Percentiles rank a stretch among this genome's conserved stretches.
Conservation (phyloP, 2,329 filamentous ascomycete species). For the Sporothrix humicola region DNA sequence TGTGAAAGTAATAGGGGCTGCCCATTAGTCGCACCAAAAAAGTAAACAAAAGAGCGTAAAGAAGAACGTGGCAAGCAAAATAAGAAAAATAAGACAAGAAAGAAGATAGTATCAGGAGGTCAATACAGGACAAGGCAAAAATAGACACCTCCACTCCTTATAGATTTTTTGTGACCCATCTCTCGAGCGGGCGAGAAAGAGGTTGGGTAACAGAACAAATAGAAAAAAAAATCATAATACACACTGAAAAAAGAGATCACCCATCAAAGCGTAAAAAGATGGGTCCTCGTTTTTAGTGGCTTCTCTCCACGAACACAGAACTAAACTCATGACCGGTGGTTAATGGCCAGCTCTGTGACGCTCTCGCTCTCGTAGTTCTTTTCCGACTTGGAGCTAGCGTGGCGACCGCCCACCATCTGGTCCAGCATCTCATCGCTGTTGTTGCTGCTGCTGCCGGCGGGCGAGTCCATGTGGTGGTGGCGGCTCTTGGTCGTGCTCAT, state of each 20-base stretch:
- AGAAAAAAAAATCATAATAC: slow-evolving; percentile 7
- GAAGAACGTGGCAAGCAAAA: background rate
- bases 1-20: background rate
- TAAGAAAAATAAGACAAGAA: background rate
- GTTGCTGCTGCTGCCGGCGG: slow-evolving; percentile 28
- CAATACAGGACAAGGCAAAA: background rate
- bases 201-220: background rate
- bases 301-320: background rate
- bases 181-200: background rate
- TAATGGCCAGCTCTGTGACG: slow-evolving; percentile 54
- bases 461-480: slow-evolving; percentile 16
- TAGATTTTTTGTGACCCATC: background rate
- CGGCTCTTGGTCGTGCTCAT: background rate
- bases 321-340: background rate
- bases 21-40: background rate
- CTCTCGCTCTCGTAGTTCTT: slow-evolving; percentile 57
- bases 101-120: background rate
- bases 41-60: slow-evolving; percentile 20
- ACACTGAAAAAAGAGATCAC: background rate
- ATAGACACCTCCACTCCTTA: background rate
- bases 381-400: slow-evolving; percentile 37
- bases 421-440: slow-evolving; percentile 37
- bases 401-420: slow-evolving; percentile 38
- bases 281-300: background rate
- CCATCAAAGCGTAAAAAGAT: background rate